Percentiles rank a stretch among this genome's conserved stretches.
Evolutionary conservation across 2,329 filamentous ascomycete genomes (phyloP).

Genomic region (Diatrype stigma): DNA sequence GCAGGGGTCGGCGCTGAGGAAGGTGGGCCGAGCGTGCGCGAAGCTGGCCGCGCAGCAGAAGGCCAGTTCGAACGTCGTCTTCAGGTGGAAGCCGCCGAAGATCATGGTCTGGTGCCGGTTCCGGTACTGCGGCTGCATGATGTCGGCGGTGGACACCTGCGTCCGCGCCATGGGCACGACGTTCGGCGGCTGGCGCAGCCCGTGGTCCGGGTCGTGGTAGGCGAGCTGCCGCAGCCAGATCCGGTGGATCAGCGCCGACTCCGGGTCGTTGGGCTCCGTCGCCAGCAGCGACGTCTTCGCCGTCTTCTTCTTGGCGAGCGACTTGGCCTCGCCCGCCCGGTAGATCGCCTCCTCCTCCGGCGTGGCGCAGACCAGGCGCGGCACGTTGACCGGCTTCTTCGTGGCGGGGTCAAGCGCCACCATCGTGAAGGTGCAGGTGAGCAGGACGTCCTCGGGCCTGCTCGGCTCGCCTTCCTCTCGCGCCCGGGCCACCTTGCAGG

Average conservation of each 20-base stretch:
- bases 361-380: conserved; percentile 54
- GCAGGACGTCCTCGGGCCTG: conserved; percentile 38
- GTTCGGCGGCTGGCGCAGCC: conserved; percentile 29
- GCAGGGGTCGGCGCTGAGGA: conserved; percentile 68
- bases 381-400: conserved; percentile 58
- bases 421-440: conserved; percentile 65
- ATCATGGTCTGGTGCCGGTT: conserved; percentile 69
- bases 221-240: conserved; percentile 68
- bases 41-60: conserved; percentile 72
- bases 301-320: conserved; percentile 56
- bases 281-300: conserved; percentile 59
- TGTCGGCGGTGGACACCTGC: conserved; percentile 56
- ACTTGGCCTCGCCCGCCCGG: conserved; percentile 57
- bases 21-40: conserved; percentile 64
- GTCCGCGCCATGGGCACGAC: conserved; percentile 57
- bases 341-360: conserved; percentile 62
- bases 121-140: conserved; percentile 64
- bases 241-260: conserved; percentile 67
- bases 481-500: conserved; percentile 67
- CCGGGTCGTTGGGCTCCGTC: conserved; percentile 65
- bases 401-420: conserved; percentile 67
- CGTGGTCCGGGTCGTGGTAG: conserved; percentile 44
- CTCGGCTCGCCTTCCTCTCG: conserved; percentile 52
- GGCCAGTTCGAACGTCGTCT: conserved; percentile 71
- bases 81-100: conserved; percentile 70